Percentiles rank a stretch among this genome's conserved stretches.
Conservation (phyloP, 352 stramenopile genomes). For the Pythium aquatile region DNA sequence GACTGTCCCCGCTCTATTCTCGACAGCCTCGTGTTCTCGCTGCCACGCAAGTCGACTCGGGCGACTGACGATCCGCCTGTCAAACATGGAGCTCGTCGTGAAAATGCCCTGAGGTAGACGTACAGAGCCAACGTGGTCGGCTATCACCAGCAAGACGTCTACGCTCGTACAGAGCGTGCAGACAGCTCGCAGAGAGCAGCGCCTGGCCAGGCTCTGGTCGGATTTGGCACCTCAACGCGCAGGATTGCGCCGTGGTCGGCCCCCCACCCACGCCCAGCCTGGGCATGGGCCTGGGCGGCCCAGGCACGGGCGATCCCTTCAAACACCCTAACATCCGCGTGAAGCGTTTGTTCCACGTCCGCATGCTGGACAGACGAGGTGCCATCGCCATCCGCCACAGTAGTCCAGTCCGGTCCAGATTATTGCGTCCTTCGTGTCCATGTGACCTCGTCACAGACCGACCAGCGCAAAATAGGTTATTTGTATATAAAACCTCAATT, state of each 20-base stretch:
- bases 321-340: neutral
- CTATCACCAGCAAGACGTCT: neutral
- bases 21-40: neutral
- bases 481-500: neutral
- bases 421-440: slow-evolving; percentile 1
- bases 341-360: neutral
- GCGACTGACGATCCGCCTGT: neutral
- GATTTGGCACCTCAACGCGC: neutral
- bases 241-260: neutral
- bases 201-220: neutral
- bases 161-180: neutral
- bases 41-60: neutral
- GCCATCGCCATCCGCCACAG: neutral
- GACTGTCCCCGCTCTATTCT: neutral
- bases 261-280: neutral
- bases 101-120: neutral
- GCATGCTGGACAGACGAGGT: neutral
- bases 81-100: neutral
- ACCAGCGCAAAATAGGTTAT: neutral
- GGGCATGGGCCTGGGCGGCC: neutral
- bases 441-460: neutral
- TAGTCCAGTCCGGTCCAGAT: neutral
- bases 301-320: neutral
- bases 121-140: neutral
- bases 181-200: neutral